Evolutionary conservation across 495 filamentous ascomycete genomes (phyloP).

Genomic region (Astrothelium macrocarpum): DNA sequence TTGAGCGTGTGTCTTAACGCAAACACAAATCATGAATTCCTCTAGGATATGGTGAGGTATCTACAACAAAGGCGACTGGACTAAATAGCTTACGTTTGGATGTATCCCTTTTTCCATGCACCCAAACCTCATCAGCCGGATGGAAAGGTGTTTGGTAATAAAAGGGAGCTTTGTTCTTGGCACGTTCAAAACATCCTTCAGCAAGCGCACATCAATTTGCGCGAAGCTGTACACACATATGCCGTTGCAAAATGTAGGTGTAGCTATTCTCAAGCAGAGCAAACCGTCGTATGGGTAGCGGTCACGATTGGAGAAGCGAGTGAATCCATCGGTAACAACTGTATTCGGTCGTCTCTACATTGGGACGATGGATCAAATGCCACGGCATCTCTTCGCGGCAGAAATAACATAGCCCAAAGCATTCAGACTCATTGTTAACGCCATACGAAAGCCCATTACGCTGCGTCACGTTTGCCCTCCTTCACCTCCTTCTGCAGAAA

Average conservation of each 20-base stretch:
- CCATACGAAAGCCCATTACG: conserved; percentile 47
- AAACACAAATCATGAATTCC: too few species aligned
- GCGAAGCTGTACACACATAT: conserved; percentile 99
- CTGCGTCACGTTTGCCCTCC: conserved; percentile 69
- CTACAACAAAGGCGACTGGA: background rate
- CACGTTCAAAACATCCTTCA: conserved; percentile 94
- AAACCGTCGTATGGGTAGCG: conserved; percentile 13
- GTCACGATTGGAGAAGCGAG: background rate
- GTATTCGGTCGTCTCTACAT: conserved; percentile 5
- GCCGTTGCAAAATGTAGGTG: conserved; percentile 42
- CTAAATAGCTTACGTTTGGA: conserved; percentile 14
- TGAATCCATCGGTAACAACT: background rate
- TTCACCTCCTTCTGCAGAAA: conserved; percentile 80
- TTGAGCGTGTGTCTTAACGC: background rate
- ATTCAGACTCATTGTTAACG: conserved; percentile 20
- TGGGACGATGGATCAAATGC: conserved; percentile 12
- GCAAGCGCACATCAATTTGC: conserved; percentile 66
- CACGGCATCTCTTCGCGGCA: background rate
- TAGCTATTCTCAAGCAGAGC: background rate
- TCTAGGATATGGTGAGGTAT: too few species aligned
- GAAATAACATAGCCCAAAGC: background rate
- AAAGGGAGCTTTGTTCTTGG: conserved; percentile 69
- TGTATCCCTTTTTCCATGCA: conserved; percentile 90
- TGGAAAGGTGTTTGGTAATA: conserved; percentile 88
- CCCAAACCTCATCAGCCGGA: conserved; percentile 49